Base-by-base conservation (phyloP, 345 rosid genomes). In the Citropsis articulata region DNA sequence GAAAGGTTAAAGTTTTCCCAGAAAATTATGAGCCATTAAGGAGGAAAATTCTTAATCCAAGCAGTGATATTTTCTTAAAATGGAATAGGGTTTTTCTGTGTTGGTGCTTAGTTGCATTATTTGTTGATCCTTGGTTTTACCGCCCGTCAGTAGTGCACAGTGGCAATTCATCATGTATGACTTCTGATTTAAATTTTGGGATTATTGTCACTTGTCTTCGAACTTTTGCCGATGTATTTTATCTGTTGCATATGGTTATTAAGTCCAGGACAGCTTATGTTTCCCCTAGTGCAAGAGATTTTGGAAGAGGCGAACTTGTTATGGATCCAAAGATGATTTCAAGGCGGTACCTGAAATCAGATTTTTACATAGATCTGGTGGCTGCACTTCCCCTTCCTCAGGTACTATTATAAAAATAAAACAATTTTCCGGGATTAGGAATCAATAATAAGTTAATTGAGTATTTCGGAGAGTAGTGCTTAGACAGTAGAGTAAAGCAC, bases 361-460 rank as follows among this genome's bases (percentile, higher is more conserved):
- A 89, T 83, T 91, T 95, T 84, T 75, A 87, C 63, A 69, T 93
- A 31, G 98, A 93, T 84, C 86, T 95, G 57, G 72, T 91, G 6
- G 91, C 94, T 33, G 83, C 91, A 21, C 83, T 93, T 72, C 98
- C 97, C 75, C 98, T 93, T 84, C 98, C 92, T 19, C 98, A 92
- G 97, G 98, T 86, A 77, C 61, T 30, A 8, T 45, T 14, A 21
- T 5, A 19, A n/a, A 2, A n/a, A n/a, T n/a, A n/a, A n/a, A n/a
- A n/a, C n/a, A n/a, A 2, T 30, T 53, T 30, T 9, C 7, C 53
- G 74, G 72, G 22, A 5, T 62, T 9, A 40, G 60, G 22, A 33
- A 66, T 33, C 27, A 48, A 33, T 2, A 2, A 45, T 27, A 71
- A 9, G 40, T 56, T 56, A 64, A 71, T 18, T 5, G 25, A 33